Percentiles rank a stretch among this genome's conserved stretches.
These are phyloP conservation scores for Phyllosticta ampelicida DNA, from an alignment of 2,329 filamentous ascomycete species.

Conservation along the genomic window DNA sequence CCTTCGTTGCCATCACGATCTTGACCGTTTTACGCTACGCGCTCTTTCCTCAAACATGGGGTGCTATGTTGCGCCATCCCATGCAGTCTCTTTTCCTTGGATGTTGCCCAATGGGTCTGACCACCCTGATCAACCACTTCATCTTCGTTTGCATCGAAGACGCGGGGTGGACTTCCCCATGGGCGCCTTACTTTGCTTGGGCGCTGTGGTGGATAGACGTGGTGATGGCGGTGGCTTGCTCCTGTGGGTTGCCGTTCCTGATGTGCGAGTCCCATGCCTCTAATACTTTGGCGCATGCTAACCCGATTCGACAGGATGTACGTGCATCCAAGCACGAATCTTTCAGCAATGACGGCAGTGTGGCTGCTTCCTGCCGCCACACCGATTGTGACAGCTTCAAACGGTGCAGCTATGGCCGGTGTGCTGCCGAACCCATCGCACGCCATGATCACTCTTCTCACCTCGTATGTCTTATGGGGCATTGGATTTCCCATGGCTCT, in stretches of 20 bases:
- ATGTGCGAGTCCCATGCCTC: constrained; percentile 30
- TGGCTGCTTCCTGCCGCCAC: constrained; percentile 58
- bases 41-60: constrained; percentile 56
- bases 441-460: constrained; percentile 51
- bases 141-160: constrained; percentile 43
- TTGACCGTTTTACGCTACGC: constrained; percentile 51
- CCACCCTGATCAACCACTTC: constrained; percentile 57
- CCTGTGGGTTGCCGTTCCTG: constrained; percentile 46
- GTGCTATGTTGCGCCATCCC: constrained; percentile 54
- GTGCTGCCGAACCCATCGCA: constrained; percentile 44
- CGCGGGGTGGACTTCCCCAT: constrained; percentile 30
- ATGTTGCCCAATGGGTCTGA: constrained; percentile 57
- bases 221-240: constrained; percentile 34
- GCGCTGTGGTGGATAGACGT: constrained; percentile 41
- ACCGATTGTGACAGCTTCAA: constrained; percentile 53
- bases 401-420: constrained; percentile 54
- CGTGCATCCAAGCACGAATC: constrained; percentile 16
- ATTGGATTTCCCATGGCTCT: constrained; percentile 51
- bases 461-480: constrained; percentile 59
- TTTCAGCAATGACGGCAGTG: constrained; percentile 51
- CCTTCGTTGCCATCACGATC: constrained; percentile 46
- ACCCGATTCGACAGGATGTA: neutral
- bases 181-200: constrained; percentile 42
- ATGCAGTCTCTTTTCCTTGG: constrained; percentile 57
- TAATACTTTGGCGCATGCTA: neutral